Evolutionary conservation across 1,139 yeast genomes (phyloP).

Genomic region (Meyerozyma carpophila): DNA sequence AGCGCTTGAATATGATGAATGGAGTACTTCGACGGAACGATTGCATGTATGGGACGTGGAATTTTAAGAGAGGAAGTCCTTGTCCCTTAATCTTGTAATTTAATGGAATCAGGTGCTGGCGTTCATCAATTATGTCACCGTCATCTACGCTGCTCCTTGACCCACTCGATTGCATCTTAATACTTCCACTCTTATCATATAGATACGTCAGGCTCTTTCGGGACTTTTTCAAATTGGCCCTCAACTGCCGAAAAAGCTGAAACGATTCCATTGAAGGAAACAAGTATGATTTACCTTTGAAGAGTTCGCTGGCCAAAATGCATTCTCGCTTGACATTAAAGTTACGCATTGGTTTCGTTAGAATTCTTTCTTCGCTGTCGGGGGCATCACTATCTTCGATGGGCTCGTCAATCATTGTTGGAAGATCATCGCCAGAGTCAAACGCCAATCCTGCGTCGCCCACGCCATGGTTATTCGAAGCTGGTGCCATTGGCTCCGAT

Average conservation of each 20-base stretch:
- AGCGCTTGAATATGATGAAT: conserved; percentile 27
- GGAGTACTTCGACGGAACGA: conserved; percentile 34
- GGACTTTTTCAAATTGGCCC: conserved; percentile 18
- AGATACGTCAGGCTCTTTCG: conserved; percentile 18
- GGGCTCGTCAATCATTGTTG: conserved; percentile 19
- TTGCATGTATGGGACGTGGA: conserved; percentile 33
- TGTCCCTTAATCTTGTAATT: conserved; percentile 26
- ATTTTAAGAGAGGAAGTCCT: conserved; percentile 36
- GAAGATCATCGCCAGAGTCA: conserved; percentile 16
- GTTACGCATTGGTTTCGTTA: conserved; percentile 9
- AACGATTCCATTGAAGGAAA: conserved; percentile 29
- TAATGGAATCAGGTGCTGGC: conserved; percentile 31
- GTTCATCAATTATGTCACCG: conserved; percentile 17
- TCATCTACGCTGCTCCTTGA: conserved; percentile 2
- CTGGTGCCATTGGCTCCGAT: not conserved
- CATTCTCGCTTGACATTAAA: conserved; percentile 26
- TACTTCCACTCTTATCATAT: conserved; percentile 20
- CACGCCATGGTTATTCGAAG: not conserved
- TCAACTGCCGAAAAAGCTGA: conserved; percentile 23
- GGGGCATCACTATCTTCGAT: conserved; percentile 4
- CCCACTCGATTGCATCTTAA: conserved; percentile 6
- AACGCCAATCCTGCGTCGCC: not conserved
- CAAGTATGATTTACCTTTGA: conserved; percentile 24
- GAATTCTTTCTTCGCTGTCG: conserved; percentile 2
- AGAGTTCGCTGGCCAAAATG: conserved; percentile 28